Conservation (phyloP, 106 monocot genomes). For the Platanthera zijinensis region DNA sequence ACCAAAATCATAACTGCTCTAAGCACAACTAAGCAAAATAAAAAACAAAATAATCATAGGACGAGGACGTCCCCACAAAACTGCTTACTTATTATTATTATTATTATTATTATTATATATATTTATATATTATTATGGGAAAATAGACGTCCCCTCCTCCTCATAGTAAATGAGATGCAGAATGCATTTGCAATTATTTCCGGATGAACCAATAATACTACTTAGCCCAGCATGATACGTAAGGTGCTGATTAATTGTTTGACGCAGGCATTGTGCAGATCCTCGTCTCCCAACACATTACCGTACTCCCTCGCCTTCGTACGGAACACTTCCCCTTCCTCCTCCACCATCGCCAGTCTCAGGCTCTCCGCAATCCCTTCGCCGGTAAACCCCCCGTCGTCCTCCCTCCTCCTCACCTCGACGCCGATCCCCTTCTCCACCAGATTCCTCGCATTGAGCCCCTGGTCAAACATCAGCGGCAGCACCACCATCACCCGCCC, state of each 20-base stretch:
- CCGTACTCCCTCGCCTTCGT: neutral
- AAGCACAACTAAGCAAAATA: too few species aligned
- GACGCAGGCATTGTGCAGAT: slow-evolving; percentile 14
- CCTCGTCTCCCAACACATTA: slow-evolving; percentile 11
- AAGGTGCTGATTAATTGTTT: neutral
- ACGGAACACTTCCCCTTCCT: slow-evolving; percentile 13
- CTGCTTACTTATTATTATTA: too few species aligned
- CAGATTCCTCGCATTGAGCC: slow-evolving; percentile 32
- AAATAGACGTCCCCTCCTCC: too few species aligned
- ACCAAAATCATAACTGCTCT: too few species aligned
- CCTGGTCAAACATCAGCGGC: slow-evolving; percentile 44
- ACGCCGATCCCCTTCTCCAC: slow-evolving; percentile 26
- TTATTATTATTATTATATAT: too few species aligned
- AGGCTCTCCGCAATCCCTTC: slow-evolving; percentile 24
- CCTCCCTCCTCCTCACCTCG: slow-evolving; percentile 32
- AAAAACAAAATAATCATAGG: too few species aligned
- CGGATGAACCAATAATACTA: too few species aligned
- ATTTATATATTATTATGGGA: too few species aligned
- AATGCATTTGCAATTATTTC: too few species aligned
- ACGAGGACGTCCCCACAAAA: too few species aligned
- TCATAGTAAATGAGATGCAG: too few species aligned
- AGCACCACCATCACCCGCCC: slow-evolving; percentile 26
- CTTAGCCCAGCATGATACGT: neutral
- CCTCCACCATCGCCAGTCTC: slow-evolving; percentile 32
- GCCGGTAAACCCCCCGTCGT: slow-evolving; percentile 30